phyloP scores from a whole-genome alignment of 331 rosid species.

The Acacia concinna region DNA sequence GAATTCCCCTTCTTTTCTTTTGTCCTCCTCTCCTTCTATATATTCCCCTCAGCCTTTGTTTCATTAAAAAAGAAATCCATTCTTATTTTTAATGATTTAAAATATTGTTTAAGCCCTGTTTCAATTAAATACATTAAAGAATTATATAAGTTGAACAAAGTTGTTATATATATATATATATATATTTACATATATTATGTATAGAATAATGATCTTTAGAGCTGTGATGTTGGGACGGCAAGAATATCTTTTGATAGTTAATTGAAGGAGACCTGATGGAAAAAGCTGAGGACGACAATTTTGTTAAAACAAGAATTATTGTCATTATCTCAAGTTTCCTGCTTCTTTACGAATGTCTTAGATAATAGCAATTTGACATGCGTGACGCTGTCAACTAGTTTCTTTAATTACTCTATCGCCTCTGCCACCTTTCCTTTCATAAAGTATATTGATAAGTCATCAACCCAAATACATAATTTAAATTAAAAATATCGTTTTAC shows the following conservation, averaged over 20 bases:
- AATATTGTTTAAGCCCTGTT: not conserved
- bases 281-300: constrained; percentile 16
- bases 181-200: too few species aligned
- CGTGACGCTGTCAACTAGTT: constrained; percentile 4
- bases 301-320: constrained; percentile 11
- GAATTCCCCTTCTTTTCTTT: constrained; percentile 38
- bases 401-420: not conserved
- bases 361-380: constrained; percentile 18
- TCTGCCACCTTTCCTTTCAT: not conserved
- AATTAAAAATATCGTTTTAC: too few species aligned
- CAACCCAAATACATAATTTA: not conserved
- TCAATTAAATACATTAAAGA: not conserved
- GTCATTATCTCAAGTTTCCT: constrained; percentile 20
- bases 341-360: constrained; percentile 22
- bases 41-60: not conserved
- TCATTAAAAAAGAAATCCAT: not conserved
- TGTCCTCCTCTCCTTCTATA: constrained; percentile 39
- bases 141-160: constrained; percentile 1
- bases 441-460: not conserved
- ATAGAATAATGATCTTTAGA: constrained; percentile 35
- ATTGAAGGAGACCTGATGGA: constrained; percentile 21
- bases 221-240: constrained; percentile 34
- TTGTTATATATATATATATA: too few species aligned
- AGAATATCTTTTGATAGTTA: constrained; percentile 22
- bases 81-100: not conserved